Percentiles rank a stretch among this genome's conserved stretches.
Evolutionary conservation across 2,329 filamentous ascomycete genomes (phyloP).

Genomic region (Trichoderma lentiforme): DNA sequence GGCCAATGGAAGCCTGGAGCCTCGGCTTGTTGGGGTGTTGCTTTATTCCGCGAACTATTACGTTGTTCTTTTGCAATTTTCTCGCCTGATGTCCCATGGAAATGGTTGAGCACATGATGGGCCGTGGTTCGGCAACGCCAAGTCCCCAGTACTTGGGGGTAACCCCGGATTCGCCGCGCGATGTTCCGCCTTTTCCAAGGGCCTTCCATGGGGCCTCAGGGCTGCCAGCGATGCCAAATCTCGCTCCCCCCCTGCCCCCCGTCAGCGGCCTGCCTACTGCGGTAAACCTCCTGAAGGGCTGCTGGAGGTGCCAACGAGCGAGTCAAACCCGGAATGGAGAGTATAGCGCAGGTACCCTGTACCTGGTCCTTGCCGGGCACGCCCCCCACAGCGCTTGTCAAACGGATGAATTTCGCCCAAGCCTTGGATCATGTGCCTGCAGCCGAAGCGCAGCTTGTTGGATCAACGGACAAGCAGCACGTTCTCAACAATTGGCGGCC

Average conservation of each 20-base stretch:
- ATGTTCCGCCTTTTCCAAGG: neutral
- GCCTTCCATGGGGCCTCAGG: neutral
- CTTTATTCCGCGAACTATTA: neutral
- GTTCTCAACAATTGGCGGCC: conserved; percentile 18
- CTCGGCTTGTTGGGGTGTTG: conserved; percentile 12
- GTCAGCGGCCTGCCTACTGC: neutral
- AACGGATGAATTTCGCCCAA: conserved; percentile 10
- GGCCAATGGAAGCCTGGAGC: neutral
- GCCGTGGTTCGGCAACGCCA: neutral
- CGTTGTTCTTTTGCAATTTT: conserved; percentile 8
- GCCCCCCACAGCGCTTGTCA: conserved; percentile 17
- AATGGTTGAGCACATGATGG: conserved; percentile 20
- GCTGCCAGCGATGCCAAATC: neutral
- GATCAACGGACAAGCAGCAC: conserved; percentile 15
- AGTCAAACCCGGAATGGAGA: neutral
- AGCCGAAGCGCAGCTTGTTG: conserved; percentile 10
- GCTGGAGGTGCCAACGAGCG: neutral
- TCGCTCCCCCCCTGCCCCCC: neutral
- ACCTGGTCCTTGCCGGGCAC: neutral
- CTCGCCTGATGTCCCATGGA: neutral
- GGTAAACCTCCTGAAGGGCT: neutral
- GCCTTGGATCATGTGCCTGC: conserved; percentile 17
- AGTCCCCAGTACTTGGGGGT: conserved; percentile 5
- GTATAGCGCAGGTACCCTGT: conserved; percentile 8
- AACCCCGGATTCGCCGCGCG: conserved; percentile 18